These are phyloP conservation scores for Starmerella bacillaris DNA, from an alignment of 805 yeast genomes.

Conservation along the genomic window DNA sequence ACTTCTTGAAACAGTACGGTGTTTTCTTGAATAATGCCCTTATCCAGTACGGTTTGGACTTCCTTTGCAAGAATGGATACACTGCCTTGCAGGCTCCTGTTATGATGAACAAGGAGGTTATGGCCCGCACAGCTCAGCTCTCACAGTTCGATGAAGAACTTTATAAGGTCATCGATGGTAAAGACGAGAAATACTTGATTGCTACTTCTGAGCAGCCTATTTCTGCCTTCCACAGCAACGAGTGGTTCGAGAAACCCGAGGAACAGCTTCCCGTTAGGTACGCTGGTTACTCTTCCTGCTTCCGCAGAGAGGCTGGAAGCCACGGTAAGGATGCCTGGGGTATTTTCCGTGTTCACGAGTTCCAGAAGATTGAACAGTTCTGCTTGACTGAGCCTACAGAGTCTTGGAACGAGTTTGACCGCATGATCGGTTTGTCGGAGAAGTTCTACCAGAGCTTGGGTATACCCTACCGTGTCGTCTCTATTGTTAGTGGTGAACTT, in stretches of 20 bases:
- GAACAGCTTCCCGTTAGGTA: constrained; percentile 93
- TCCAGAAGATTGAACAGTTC: constrained; percentile 96
- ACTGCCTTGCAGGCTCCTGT: constrained; percentile 94
- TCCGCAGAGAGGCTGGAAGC: constrained; percentile 98
- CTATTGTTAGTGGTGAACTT: constrained; percentile 94
- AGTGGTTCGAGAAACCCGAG: constrained; percentile 95
- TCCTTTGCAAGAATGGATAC: constrained; percentile 63
- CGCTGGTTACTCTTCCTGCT: constrained; percentile 96
- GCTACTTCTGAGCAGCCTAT: constrained; percentile 99
- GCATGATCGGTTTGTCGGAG: constrained; percentile 82
- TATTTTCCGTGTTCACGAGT: constrained; percentile 95
- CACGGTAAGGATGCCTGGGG: constrained; percentile 99
- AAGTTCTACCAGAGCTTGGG: constrained; percentile 83
- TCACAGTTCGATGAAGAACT: constrained; percentile 96
- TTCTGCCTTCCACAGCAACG: constrained; percentile 90
- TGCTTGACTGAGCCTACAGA: constrained; percentile 92
- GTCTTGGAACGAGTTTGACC: constrained; percentile 93
- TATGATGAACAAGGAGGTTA: constrained; percentile 98
- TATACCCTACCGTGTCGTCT: constrained; percentile 91
- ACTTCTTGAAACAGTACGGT: constrained; percentile 85
- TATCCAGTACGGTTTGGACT: constrained; percentile 84
- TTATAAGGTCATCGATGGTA: constrained; percentile 92
- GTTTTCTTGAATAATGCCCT: constrained; percentile 95
- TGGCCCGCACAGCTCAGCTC: constrained; percentile 98
- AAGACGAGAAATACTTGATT: constrained; percentile 90